Evolutionary conservation across 345 rosid species (phyloP).

Genomic region (Dimocarpus longan): DNA sequence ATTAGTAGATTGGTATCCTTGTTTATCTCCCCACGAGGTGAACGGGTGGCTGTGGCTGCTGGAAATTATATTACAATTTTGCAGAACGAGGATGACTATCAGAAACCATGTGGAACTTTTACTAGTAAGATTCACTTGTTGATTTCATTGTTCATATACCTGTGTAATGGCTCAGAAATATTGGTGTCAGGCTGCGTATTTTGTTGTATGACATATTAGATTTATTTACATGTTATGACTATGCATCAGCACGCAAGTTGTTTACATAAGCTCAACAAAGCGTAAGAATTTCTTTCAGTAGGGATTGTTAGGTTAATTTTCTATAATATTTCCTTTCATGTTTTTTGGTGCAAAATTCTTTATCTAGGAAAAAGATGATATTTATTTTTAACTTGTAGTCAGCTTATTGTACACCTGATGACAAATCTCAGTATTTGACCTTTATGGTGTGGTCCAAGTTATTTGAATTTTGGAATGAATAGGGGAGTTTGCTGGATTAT

Average conservation of each 20-base stretch:
- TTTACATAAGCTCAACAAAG: background rate
- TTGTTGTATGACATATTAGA: background rate
- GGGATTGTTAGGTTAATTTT: background rate
- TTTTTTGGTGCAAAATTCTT: too few relatives aligned
- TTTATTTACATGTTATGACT: background rate
- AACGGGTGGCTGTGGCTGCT: constrained; percentile 77
- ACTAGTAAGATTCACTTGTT: constrained; percentile 49
- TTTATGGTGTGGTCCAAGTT: background rate
- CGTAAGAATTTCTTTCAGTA: background rate
- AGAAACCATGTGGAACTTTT: constrained; percentile 63
- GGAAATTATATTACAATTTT: constrained; percentile 73
- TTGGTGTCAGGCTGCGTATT: background rate
- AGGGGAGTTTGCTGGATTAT: background rate
- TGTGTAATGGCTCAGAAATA: background rate
- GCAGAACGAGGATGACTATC: constrained; percentile 69
- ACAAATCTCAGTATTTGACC: background rate
- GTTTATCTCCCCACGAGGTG: constrained; percentile 75
- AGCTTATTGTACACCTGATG: background rate
- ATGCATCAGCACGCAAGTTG: background rate
- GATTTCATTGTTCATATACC: background rate
- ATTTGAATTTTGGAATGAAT: background rate
- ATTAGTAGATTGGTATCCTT: constrained; percentile 48
- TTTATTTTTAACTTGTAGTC: background rate
- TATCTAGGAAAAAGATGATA: background rate
- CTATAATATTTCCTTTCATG: background rate